Conservation (phyloP, 495 filamentous ascomycete genomes). For the Gamarada debralockiae region DNA sequence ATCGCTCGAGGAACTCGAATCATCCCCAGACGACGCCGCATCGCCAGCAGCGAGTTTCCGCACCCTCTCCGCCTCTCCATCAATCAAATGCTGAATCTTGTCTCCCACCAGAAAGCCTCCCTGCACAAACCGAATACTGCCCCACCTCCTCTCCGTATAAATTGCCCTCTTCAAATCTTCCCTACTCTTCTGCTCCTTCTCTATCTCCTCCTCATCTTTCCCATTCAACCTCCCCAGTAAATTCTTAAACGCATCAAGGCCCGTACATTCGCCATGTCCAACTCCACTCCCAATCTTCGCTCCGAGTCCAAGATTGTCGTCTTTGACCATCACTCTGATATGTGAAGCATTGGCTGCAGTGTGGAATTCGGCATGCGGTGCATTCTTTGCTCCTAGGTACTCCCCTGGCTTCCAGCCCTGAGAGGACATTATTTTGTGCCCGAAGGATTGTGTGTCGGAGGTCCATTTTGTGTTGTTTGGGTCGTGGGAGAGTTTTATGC, state of each 20-base stretch:
- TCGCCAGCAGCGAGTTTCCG: slow-evolving; percentile 8
- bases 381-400: slow-evolving; percentile 69
- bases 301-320: slow-evolving; percentile 85
- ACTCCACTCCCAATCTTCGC: slow-evolving; percentile 62
- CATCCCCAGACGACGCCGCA: neutral
- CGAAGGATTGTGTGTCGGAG: slow-evolving; percentile 73
- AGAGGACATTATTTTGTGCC: slow-evolving; percentile 77
- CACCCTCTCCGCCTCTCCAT: slow-evolving; percentile 24
- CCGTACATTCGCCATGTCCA: slow-evolving; percentile 66
- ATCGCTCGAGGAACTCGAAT: slow-evolving; percentile 9
- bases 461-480: slow-evolving; percentile 94
- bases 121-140: slow-evolving; percentile 71
- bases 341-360: slow-evolving; percentile 73
- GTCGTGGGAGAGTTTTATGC: slow-evolving; percentile 77
- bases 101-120: slow-evolving; percentile 78
- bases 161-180: slow-evolving; percentile 60
- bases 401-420: slow-evolving; percentile 89
- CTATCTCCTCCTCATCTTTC: slow-evolving; percentile 64
- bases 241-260: slow-evolving; percentile 77
- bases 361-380: slow-evolving; percentile 67
- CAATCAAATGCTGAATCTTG: slow-evolving; percentile 35
- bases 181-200: slow-evolving; percentile 57
- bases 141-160: slow-evolving; percentile 67
- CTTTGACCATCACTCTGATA: slow-evolving; percentile 76
- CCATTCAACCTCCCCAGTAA: slow-evolving; percentile 88